Conservation (phyloP, 176 grass and related monocot species). For the Carex kokanica region DNA sequence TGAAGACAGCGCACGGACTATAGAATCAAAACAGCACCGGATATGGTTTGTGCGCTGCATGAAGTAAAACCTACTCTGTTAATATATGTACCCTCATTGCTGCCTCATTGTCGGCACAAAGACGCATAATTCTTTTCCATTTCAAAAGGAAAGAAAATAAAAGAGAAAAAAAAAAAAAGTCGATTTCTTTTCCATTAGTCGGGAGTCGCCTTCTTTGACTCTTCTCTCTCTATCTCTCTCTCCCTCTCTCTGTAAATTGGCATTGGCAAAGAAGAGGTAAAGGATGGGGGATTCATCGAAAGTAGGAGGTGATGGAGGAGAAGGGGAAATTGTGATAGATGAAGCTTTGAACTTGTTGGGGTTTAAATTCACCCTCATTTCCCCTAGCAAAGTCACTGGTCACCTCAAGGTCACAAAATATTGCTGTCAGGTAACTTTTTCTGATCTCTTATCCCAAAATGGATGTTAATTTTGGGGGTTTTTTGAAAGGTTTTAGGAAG, state of each 20-base stretch:
- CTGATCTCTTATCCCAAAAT: not conserved
- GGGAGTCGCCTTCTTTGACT: no score
- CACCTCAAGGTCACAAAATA: constrained; percentile 61
- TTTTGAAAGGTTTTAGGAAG: not conserved
- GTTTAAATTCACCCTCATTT: constrained; percentile 55
- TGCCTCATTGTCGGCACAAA: no score
- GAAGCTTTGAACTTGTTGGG: constrained; percentile 54
- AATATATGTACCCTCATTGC: no score
- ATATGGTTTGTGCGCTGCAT: no score
- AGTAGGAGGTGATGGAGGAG: not conserved
- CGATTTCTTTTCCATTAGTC: no score
- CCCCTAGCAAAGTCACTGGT: constrained; percentile 49
- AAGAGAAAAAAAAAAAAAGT: no score
- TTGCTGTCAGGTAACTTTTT: constrained; percentile 59
- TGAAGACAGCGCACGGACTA: no score
- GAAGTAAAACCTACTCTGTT: no score
- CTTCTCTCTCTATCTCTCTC: no score
- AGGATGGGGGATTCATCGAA: not conserved
- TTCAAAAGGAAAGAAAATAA: no score
- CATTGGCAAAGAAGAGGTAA: not conserved
- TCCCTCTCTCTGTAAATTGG: not conserved
- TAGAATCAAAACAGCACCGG: no score
- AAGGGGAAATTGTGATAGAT: constrained; percentile 30
- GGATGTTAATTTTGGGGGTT: not conserved
- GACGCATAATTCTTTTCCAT: no score